Percentiles rank a stretch among this genome's conserved stretches.
Evolutionary conservation across 441 rosid genomes (phyloP).

Genomic region (Brassica hybrid): DNA sequence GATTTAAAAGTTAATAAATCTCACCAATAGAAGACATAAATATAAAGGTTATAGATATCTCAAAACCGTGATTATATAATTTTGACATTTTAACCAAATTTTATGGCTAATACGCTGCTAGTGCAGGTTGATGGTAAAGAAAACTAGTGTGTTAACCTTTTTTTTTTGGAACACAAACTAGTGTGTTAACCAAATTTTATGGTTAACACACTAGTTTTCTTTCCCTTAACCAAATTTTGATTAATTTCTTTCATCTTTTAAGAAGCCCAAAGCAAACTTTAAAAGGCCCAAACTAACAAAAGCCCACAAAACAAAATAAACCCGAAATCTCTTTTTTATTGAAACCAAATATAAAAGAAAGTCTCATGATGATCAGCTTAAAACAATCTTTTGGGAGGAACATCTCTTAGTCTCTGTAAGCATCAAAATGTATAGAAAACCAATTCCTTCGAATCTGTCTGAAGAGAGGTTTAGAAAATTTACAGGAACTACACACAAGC

Average conservation of each 20-base stretch:
- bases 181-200: neutral
- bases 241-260: neutral
- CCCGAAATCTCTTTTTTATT: constrained; percentile 21
- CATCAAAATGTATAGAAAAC: constrained; percentile 27
- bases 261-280: neutral
- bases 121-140: no score
- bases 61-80: neutral
- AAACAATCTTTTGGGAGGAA: constrained; percentile 13
- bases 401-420: constrained; percentile 33
- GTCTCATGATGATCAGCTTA: constrained; percentile 25
- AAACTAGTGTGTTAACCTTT: no score
- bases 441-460: constrained; percentile 21
- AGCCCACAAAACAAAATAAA: neutral
- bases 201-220: neutral
- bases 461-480: constrained; percentile 25
- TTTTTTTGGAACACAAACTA: no score
- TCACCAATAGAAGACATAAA: neutral
- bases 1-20: neutral
- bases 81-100: neutral
- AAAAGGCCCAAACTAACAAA: neutral
- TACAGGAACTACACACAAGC: constrained; percentile 41
- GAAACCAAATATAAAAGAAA: constrained; percentile 20
- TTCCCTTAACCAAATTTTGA: neutral
- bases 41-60: neutral
- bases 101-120: neutral